Base-by-base conservation (phyloP, 352 stramenopile species). In the Pythium grandisporangium region DNA sequence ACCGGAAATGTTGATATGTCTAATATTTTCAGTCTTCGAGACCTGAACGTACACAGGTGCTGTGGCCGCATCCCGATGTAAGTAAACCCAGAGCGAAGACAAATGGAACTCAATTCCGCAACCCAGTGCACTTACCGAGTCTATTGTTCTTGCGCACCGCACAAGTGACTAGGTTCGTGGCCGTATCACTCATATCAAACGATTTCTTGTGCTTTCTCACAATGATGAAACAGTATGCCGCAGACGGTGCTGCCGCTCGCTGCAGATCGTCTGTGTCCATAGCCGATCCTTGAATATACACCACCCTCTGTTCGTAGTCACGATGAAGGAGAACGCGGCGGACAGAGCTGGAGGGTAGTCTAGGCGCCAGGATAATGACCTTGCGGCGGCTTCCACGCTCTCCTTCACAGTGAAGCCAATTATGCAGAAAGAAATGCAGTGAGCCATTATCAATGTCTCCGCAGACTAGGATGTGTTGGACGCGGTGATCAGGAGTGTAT, bases 401-500 rank as follows among this genome's bases (percentile, higher is more conserved):
- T 48, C 81, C 59, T 37, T 87, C 69, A 42, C 72, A 56, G 30
- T 84, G 61, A 1, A 92, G 51, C 69, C 83, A 89, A 19, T 76
- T 78, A 46, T 84, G 64, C 10, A 94, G 54, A 43, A 94, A 94
- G 42, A 87, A 88, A 7, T 74, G 60, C 3, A 90, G 61, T 1
- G 69, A 63, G 13, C 69, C 59, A 27, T 84, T 72, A 16, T 85
- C 60, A 27, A 92, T 68, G 35, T 94, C 78, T 3, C 78, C 81
- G 11, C 71, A 85, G n/a, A 94, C 46, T 5, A 92, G 39, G 0
- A 92, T 61, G 35, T 94, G 81, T 43, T 87, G 64, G 2, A 79
- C 65, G 30, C 66, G 61, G 20, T 70, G 79, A 29, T 84, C 67
- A 0, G 66, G 64, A 1, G 53, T 49, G 48, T 89, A 88, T 25